These are phyloP conservation scores for Pleurotus citrinopileatus DNA, from an alignment of 768 basidiomycete genomes.

Conservation along the genomic window DNA sequence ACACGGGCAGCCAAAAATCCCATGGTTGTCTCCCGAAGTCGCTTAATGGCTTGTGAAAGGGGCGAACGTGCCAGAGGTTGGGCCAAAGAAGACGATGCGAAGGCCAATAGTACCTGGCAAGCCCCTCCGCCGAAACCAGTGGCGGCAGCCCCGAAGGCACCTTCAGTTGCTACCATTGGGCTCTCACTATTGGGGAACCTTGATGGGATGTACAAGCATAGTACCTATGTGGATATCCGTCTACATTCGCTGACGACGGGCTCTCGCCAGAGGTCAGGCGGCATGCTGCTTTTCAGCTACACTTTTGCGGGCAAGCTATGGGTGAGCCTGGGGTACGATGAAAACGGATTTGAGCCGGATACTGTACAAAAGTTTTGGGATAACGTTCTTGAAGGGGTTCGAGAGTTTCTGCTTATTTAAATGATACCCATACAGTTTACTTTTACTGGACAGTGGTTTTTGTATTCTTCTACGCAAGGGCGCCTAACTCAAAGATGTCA, in stretches of 20 bases:
- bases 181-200: conserved; percentile 84
- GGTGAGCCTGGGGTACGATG: conserved; percentile 79
- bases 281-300: conserved; percentile 81
- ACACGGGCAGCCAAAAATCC: conserved; percentile 58
- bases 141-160: conserved; percentile 29
- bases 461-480: neutral
- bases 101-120: conserved; percentile 40
- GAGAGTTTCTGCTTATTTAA: conserved; percentile 47
- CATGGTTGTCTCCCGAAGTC: conserved; percentile 58
- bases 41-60: conserved; percentile 64
- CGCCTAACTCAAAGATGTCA: neutral
- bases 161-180: conserved; percentile 68
- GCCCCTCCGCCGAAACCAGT: conserved; percentile 20
- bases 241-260: conserved; percentile 80
- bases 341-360: conserved; percentile 66
- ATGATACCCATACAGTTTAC: neutral
- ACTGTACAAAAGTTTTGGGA: conserved; percentile 67
- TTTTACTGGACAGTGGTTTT: too few relatives aligned
- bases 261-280: conserved; percentile 74
- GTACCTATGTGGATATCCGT: conserved; percentile 50
- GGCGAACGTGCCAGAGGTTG: conserved; percentile 58
- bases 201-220: conserved; percentile 77
- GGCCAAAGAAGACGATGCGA: conserved; percentile 76
- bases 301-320: conserved; percentile 74
- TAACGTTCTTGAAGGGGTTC: conserved; percentile 49